Conservation (phyloP, 1,139 yeast species). For the Diutina siamensis region DNA sequence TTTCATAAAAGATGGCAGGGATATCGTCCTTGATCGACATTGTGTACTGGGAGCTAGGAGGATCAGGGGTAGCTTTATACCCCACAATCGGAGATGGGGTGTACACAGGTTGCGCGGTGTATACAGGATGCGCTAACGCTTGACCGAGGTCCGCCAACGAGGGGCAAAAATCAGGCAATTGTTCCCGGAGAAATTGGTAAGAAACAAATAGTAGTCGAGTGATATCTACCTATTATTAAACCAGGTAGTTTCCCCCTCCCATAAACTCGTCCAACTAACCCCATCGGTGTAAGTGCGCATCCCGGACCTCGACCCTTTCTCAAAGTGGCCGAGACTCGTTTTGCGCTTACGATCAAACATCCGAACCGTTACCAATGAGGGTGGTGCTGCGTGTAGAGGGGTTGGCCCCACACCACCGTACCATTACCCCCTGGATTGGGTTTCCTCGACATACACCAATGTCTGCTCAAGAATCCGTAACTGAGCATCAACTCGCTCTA, state of each 20-base stretch:
- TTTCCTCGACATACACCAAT: constrained; percentile 8
- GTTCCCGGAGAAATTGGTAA: neutral
- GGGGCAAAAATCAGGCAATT: neutral
- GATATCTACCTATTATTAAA: no score
- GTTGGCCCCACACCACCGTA: no score
- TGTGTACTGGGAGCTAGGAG: no score
- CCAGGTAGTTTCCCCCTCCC: no score
- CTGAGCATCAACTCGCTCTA: constrained; percentile 35
- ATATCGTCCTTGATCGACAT: constrained; percentile 16
- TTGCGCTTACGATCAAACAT: no score
- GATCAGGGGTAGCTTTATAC: neutral
- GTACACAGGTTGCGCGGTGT: neutral
- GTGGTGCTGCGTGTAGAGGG: no score
- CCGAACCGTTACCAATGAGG: no score
- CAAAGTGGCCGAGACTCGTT: no score
- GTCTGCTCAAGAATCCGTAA: constrained; percentile 35
- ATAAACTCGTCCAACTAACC: no score
- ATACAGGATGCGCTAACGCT: neutral
- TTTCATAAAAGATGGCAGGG: constrained; percentile 31
- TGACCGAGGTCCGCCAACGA: neutral
- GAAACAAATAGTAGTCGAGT: neutral
- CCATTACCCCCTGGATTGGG: neutral
- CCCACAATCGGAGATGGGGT: neutral
- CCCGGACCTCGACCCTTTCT: no score
- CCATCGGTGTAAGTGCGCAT: no score